These are phyloP conservation scores for Poa annua DNA, from an alignment of 176 grass and related monocot genomes.

Conservation along the genomic window DNA sequence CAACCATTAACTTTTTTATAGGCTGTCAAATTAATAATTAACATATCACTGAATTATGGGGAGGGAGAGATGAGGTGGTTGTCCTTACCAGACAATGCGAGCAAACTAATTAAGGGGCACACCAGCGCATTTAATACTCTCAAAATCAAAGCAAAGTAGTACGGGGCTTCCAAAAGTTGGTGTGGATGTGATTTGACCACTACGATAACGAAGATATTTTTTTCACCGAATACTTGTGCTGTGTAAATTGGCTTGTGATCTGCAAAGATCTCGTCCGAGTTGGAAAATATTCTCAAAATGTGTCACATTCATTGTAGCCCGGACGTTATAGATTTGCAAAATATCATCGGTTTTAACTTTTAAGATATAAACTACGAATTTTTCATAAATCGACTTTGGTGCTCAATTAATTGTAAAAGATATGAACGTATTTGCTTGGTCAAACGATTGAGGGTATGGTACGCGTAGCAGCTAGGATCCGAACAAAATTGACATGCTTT, in stretches of 20 bases:
- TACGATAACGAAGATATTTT: background rate
- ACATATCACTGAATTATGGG: background rate
- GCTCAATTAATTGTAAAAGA: background rate
- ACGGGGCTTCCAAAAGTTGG: conserved; percentile 6
- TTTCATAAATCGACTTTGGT: background rate
- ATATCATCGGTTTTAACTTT: background rate
- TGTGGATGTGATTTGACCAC: conserved; percentile 25
- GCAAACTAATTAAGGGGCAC: conserved; percentile 19
- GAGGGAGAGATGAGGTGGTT: background rate
- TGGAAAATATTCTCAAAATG: background rate
- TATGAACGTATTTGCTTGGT: background rate
- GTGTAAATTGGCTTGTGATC: background rate
- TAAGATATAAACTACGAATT: background rate
- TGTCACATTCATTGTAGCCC: too few species aligned
- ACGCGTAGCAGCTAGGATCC: background rate
- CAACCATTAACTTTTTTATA: background rate
- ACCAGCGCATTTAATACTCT: conserved; percentile 4
- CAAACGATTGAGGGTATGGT: background rate
- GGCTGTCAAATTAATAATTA: background rate
- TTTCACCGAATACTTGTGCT: background rate
- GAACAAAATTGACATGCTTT: conserved; percentile 33
- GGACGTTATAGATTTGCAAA: too few species aligned
- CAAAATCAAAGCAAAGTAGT: background rate
- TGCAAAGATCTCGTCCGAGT: background rate
- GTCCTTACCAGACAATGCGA: conserved; percentile 22